phyloP scores from a whole-genome alignment of 1,139 yeast species.

The Debaryomyces subglobosus region DNA sequence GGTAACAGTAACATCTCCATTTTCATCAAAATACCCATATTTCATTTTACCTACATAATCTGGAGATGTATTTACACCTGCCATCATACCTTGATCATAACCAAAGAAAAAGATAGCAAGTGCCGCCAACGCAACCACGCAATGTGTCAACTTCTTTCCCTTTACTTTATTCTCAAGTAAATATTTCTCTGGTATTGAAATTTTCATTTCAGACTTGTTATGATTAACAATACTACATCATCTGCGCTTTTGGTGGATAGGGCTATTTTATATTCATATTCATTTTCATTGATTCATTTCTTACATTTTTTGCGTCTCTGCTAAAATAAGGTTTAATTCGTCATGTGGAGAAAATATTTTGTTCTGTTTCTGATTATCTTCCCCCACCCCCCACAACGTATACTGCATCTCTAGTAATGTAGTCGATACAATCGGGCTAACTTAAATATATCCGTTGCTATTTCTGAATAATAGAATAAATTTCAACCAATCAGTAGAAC shows the following conservation, averaged over 20 bases:
- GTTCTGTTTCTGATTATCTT: not conserved
- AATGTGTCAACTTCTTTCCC: constrained; percentile 16
- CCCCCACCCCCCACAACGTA: not conserved
- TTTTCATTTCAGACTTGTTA: not conserved
- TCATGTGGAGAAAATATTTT: not conserved
- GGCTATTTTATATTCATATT: not conserved
- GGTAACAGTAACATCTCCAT: constrained; percentile 24
- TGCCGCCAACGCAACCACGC: constrained; percentile 20
- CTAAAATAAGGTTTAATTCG: not conserved
- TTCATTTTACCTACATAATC: constrained; percentile 32
- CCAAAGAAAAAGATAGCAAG: constrained; percentile 48
- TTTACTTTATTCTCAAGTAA: constrained; percentile 12
- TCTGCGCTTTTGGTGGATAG: not conserved
- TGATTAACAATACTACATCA: not conserved
- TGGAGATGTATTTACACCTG: constrained; percentile 52
- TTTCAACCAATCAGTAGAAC: not conserved
- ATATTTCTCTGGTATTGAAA: constrained; percentile 10
- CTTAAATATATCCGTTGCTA: not conserved
- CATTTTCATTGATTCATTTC: not conserved
- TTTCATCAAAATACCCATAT: constrained; percentile 22
- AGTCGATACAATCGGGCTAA: not conserved
- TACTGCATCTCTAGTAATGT: not conserved
- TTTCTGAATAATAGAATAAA: not conserved
- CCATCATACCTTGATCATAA: constrained; percentile 75
- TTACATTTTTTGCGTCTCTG: not conserved